Conservation (phyloP, 306 rosid species). For the Corylus avellana region DNA sequence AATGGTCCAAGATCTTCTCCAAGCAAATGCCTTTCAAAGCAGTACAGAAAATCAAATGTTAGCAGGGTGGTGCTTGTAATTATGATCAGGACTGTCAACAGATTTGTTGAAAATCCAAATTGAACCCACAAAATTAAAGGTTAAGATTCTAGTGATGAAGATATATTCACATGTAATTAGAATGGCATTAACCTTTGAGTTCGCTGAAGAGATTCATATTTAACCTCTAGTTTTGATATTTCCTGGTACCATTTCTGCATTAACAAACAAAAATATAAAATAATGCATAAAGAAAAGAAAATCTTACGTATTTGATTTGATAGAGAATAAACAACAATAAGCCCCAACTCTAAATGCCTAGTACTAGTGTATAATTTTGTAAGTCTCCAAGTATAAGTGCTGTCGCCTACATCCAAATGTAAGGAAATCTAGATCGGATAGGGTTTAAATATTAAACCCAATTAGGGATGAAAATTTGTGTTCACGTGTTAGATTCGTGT, state of each 20-base stretch:
- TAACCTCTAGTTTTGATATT: slow-evolving; percentile 63
- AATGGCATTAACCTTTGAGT: slow-evolving; percentile 65
- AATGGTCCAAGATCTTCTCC: slow-evolving; percentile 97
- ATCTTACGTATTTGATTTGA: no score
- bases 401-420: background rate
- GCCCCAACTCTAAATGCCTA: background rate
- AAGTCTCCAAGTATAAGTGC: no score
- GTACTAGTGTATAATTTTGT: no score
- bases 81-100: background rate
- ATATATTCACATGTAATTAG: background rate
- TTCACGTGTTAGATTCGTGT: no score
- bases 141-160: no score
- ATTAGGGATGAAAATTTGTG: no score
- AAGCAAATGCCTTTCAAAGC: slow-evolving; percentile 69
- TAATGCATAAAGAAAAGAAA: no score
- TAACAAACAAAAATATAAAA: background rate
- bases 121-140: background rate
- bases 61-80: background rate
- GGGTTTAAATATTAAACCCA: background rate
- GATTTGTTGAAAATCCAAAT: background rate
- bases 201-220: slow-evolving; percentile 77
- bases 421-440: background rate
- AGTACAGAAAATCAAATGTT: slow-evolving; percentile 10
- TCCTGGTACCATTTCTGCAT: slow-evolving; percentile 85
- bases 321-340: background rate